Base-by-base conservation (phyloP, 352 stramenopile genomes). In the Elongisporangium senticosum region DNA sequence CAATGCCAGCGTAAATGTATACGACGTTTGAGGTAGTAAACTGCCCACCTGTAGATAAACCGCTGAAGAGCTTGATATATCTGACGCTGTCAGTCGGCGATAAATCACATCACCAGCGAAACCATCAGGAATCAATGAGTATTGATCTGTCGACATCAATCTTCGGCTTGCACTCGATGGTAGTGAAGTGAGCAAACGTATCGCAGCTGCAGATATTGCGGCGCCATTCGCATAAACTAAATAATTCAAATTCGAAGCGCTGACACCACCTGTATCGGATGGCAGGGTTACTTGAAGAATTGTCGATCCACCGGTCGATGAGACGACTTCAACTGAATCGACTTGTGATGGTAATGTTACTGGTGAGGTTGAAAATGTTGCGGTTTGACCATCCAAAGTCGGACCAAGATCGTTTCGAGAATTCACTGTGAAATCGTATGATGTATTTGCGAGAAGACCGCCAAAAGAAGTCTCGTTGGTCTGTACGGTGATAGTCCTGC, bases 341-440 rank as follows among this genome's bases (percentile, higher is more conserved):
- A 74, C 72, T 47, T 55, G 17, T 0, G 71, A 73, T 10, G 79
- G 77, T 1, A 65, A 14, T 0, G 79, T 69, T 0, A 68, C 20
- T 11, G 10, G 4, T 17, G 49, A 61, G 1, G 79, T 89, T 49
- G 26, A 53, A 49, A 85, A 72, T 0, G 21, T 62, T 3, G 53
- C 58, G 0, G 59, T 56, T 4, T 51, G 49, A 17, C 75, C 62
- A 50, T 85, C 67, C 2, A 67, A 75, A 20, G 68, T 71, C 7
- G 53, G 55, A 8, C 79, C 79, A 0, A 86, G 51, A 20, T 51
- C 62, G 54, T 89, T 89, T 4, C 23, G 60, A 2, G 75, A 75
- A 28, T 66, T 87, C 0, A 87, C 79, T 23, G 66, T 72, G 52
- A 89, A 82, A 1, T 71, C 65, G 21, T 87, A 87, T 14, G 47